Percentiles rank a stretch among this genome's conserved stretches.
phyloP scores from a whole-genome alignment of 371 early-diverging fungal species.

The Thermomucor indicae-seudaticae region DNA sequence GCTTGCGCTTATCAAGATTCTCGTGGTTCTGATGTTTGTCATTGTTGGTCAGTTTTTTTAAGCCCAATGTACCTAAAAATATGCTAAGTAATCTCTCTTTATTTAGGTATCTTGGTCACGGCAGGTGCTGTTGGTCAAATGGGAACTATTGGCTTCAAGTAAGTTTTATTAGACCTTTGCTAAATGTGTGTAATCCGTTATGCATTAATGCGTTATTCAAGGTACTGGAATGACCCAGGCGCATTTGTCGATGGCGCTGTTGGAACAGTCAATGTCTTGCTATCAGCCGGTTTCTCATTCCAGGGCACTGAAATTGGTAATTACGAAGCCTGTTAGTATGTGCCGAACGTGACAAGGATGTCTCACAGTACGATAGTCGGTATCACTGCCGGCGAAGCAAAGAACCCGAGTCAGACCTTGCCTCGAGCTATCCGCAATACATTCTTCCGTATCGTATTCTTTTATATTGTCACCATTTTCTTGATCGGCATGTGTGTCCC shows the following conservation, averaged over 20 bases:
- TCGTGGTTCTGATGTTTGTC: conserved; percentile 65
- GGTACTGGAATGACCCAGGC: conserved; percentile 70
- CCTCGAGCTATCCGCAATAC: conserved; percentile 67
- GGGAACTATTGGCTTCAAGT: conserved; percentile 52
- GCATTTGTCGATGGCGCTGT: conserved; percentile 72
- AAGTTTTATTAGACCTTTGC: neutral
- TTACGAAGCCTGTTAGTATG: too few relatives aligned
- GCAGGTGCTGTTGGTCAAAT: conserved; percentile 60
- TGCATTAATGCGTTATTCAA: neutral
- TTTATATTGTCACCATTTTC: conserved; percentile 66
- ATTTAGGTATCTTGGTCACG: conserved; percentile 46
- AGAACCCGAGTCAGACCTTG: conserved; percentile 61
- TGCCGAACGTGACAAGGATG: too few relatives aligned
- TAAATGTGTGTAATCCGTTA: neutral
- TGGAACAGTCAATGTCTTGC: conserved; percentile 64
- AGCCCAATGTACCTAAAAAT: neutral
- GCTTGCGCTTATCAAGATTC: conserved; percentile 67
- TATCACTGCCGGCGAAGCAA: conserved; percentile 60
- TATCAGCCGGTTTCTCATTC: conserved; percentile 81
- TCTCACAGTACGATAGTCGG: too few relatives aligned
- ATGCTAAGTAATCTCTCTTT: neutral
- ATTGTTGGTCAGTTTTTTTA: conserved; percentile 22
- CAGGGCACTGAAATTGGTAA: conserved; percentile 75
- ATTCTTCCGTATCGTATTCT: conserved; percentile 70
- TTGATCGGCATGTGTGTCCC: conserved; percentile 61